Conservation (phyloP, 805 yeast genomes). For the Metschnikowia aberdeeniae region DNA sequence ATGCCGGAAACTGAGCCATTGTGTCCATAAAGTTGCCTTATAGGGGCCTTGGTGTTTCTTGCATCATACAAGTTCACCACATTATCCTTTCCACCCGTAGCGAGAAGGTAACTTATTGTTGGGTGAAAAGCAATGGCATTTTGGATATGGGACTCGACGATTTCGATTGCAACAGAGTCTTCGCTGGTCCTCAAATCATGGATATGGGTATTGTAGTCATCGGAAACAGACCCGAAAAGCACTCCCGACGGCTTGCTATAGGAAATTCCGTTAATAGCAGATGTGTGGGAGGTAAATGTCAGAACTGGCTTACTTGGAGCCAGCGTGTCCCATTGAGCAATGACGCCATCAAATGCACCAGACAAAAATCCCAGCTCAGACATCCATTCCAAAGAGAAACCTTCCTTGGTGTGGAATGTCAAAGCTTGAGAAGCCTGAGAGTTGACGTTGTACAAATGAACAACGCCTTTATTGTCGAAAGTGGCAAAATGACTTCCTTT, state of each 20-base stretch:
- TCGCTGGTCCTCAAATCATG: constrained; percentile 48
- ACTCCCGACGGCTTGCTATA: constrained; percentile 44
- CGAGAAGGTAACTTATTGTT: constrained; percentile 48
- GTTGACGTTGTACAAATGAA: constrained; percentile 39
- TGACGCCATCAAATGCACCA: constrained; percentile 62
- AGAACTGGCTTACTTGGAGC: constrained; percentile 44
- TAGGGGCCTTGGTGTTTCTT: constrained; percentile 54
- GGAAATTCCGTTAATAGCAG: constrained; percentile 63
- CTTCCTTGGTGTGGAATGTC: constrained; percentile 60
- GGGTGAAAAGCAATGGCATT: constrained; percentile 70
- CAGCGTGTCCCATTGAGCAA: constrained; percentile 66
- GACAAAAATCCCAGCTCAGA: constrained; percentile 46
- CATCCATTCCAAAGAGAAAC: constrained; percentile 71
- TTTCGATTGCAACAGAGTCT: constrained; percentile 40
- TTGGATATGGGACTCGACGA: constrained; percentile 51
- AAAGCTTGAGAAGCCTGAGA: constrained; percentile 27
- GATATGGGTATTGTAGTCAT: constrained; percentile 58
- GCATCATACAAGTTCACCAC: constrained; percentile 73
- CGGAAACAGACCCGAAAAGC: constrained; percentile 68
- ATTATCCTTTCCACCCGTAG: constrained; percentile 76
- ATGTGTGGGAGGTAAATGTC: constrained; percentile 47
- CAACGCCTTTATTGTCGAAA: constrained; percentile 49
- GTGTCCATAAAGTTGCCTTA: constrained; percentile 69
- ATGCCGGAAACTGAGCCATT: constrained; percentile 37
- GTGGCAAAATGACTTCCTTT: constrained; percentile 48